Evolutionary conservation across 2,329 filamentous ascomycete species (phyloP).

Genomic region (Arthrobotrys pseudoclavata): DNA sequence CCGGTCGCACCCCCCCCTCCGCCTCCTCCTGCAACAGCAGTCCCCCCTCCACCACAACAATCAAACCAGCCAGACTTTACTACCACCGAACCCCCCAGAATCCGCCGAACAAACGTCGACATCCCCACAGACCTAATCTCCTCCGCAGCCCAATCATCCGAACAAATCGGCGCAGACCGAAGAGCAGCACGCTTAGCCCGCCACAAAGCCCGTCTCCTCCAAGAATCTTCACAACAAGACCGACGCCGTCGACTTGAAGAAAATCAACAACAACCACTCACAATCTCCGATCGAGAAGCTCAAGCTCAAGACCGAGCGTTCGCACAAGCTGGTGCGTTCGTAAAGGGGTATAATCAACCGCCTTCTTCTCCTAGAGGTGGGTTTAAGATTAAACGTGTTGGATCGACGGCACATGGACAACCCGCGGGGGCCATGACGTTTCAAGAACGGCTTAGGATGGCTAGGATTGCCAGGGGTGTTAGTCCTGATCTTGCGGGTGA

Average conservation of each 20-base stretch:
- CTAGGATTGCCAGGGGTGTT: conserved; percentile 14
- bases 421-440: neutral
- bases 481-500: conserved; percentile 6
- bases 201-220: conserved; percentile 23
- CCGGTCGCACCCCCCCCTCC: conserved; percentile 5
- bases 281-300: conserved; percentile 31
- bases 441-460: conserved; percentile 3
- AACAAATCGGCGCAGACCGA: neutral
- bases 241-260: neutral
- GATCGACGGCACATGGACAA: neutral
- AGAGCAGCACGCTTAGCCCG: neutral
- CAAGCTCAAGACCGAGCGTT: conserved; percentile 30
- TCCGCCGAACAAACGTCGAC: neutral
- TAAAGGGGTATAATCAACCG: neutral
- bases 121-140: conserved; percentile 36
- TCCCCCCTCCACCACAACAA: neutral
- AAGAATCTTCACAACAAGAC: neutral
- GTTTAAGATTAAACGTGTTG: conserved; percentile 10
- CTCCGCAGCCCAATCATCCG: conserved; percentile 1
- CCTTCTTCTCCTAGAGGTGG: neutral
- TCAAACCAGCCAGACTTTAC: neutral
- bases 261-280: neutral
- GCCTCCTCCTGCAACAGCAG: neutral
- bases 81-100: neutral
- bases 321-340: conserved; percentile 5